Evolutionary conservation across 169 alveolate genomes (phyloP), one percentile per base, ranked within the genome.

Genomic region (Plasmodium gonderi): DNA sequence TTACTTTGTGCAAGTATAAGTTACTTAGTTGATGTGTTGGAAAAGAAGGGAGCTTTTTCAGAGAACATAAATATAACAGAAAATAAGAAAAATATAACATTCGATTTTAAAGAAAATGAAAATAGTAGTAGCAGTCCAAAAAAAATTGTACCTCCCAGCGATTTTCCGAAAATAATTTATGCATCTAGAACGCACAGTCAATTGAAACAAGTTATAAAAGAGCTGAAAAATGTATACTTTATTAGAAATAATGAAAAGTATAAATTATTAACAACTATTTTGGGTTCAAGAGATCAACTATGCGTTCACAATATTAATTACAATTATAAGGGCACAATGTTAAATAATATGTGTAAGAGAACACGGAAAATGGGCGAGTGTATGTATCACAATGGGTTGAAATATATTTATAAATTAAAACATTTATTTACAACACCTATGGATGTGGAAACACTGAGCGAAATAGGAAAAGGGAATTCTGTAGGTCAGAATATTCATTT

Each of bases 141-240:
- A 54, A 79, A 94, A 90, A 82, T 72, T 33, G 49, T 94, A 78
- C 75, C 68, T 14, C 33, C 72, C 2, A 60, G 20, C 7, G 92
- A 64, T 26, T 79, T 76, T 49, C 85, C 90, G 1, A 91, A 85
- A 23, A 97, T 98, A 20, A 95, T 98, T 42, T 98, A 98, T 92
- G 97, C 99, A 36, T 96, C 99, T 0, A 95, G 99, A 65, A 98
- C 99, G 1, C 99, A 98, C 93, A 95, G 98, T 23, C 98, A 98
- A 89, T 95, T 98, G 44, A 92, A 97, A 49, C 97, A 98, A 91
- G 98, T 98, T 20, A 94, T 98, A 47, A 95, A 97, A 42, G 99
- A 98, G 87, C 83, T 97, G 38, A 96, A 95, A 79, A 95, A 97
- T 91, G 95, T 94, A 89, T 93, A 91, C 54, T 94, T 92, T 82